phyloP scores from a whole-genome alignment of 805 yeast genomes.

The Wickerhamiella hasegawae region DNA sequence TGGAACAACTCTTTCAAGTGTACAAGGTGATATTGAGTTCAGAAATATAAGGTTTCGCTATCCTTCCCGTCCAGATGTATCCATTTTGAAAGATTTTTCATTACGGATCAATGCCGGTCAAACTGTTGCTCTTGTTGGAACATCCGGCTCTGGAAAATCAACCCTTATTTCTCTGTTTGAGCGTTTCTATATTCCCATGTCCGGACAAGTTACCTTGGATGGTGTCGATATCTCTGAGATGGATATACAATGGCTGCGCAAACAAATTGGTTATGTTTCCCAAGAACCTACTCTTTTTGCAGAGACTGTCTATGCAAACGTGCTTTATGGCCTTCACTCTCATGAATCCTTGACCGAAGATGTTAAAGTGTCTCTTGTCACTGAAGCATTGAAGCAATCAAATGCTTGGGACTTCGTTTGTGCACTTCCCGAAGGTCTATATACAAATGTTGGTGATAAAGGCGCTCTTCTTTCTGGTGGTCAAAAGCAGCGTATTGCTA shows the following conservation, averaged over 20 bases:
- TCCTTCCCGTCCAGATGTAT: conserved; percentile 21
- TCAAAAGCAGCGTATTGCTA: conserved; percentile 50
- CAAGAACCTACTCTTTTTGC: conserved; percentile 89
- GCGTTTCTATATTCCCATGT: conserved; percentile 64
- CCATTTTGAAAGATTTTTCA: conserved; percentile 16
- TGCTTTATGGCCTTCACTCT: conserved; percentile 54
- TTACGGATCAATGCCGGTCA: conserved; percentile 48
- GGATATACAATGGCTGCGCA: conserved; percentile 55
- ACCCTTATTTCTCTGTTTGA: conserved; percentile 68
- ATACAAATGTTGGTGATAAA: conserved; percentile 21
- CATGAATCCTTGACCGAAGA: conserved; percentile 31
- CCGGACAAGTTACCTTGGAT: conserved; percentile 61
- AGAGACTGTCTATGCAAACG: conserved; percentile 70
- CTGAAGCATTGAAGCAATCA: conserved; percentile 21
- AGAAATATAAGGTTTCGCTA: conserved; percentile 16
- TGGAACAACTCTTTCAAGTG: conserved; percentile 10
- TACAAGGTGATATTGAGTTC: conserved; percentile 26
- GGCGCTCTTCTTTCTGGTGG: conserved; percentile 45
- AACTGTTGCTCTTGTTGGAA: conserved; percentile 83
- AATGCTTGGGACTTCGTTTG: conserved; percentile 23
- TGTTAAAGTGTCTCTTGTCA: conserved; percentile 21
- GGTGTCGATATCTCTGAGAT: conserved; percentile 64
- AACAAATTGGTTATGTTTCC: conserved; percentile 70
- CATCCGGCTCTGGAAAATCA: conserved; percentile 87
- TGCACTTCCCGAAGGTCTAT: conserved; percentile 46